These are phyloP conservation scores for Paracamarosporium sp. DNA, from an alignment of 2,329 filamentous ascomycete species.

Conservation along the genomic window DNA sequence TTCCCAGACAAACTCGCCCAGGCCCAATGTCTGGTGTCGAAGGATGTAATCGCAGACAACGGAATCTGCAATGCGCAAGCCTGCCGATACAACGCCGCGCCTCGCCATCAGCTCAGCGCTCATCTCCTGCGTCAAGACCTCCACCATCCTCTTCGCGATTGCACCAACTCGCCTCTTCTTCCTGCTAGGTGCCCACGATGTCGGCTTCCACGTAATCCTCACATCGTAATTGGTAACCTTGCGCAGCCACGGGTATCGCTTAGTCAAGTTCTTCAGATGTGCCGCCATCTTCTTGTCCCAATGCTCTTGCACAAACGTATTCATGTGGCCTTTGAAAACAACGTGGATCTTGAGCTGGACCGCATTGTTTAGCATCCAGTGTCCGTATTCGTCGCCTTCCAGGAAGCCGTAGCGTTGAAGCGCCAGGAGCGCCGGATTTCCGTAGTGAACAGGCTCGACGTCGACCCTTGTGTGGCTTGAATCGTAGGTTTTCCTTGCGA, in stretches of 20 bases:
- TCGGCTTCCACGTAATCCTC: constrained; percentile 30
- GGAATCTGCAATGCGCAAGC: constrained; percentile 17
- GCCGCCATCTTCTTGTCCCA: constrained; percentile 33
- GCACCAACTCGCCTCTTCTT: constrained; percentile 22
- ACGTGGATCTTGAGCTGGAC: constrained; percentile 28
- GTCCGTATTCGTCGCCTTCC: constrained; percentile 35
- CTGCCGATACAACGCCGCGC: constrained; percentile 19
- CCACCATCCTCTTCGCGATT: constrained; percentile 26
- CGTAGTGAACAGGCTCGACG: constrained; percentile 31
- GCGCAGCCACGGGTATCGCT: constrained; percentile 29
- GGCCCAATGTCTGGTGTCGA: constrained; percentile 18
- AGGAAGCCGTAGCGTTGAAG: constrained; percentile 23
- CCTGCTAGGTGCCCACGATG: constrained; percentile 18
- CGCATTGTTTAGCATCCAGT: constrained; percentile 27
- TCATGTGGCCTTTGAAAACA: constrained; percentile 31
- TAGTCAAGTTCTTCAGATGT: constrained; percentile 31
- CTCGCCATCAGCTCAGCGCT: constrained; percentile 18
- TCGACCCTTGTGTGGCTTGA: constrained; percentile 33
- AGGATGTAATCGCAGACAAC: constrained; percentile 17
- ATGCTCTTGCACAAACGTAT: constrained; percentile 33
- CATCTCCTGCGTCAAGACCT: constrained; percentile 22
- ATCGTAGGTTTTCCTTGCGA: constrained; percentile 27
- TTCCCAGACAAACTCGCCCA: constrained; percentile 17
- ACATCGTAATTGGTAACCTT: constrained; percentile 32
- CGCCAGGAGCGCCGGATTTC: constrained; percentile 26